Conservation (phyloP, 2,329 filamentous ascomycete genomes). For the Cytospora chrysosperma region DNA sequence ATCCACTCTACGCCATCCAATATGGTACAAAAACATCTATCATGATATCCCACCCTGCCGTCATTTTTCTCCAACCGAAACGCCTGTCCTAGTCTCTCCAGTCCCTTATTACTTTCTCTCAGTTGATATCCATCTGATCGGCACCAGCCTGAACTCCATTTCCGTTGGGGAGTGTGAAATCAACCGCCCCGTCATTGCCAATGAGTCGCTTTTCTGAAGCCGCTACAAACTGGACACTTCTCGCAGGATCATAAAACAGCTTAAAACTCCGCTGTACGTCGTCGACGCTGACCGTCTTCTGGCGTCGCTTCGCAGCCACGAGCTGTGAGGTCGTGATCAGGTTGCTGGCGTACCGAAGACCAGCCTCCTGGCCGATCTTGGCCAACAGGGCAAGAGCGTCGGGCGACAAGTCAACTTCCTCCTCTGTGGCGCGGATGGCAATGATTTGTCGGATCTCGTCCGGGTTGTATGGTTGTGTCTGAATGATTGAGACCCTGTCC, state of each 20-base stretch:
- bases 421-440: slow-evolving; percentile 87
- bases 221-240: slow-evolving; percentile 86
- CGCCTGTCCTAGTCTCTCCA: slow-evolving; percentile 15
- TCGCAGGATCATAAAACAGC: slow-evolving; percentile 85
- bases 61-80: slow-evolving; percentile 19
- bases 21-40: slow-evolving; percentile 15
- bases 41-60: slow-evolving; percentile 16
- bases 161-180: slow-evolving; percentile 58
- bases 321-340: slow-evolving; percentile 94
- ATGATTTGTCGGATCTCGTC: slow-evolving; percentile 93
- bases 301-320: slow-evolving; percentile 79
- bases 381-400: slow-evolving; percentile 91
- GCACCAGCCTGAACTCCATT: slow-evolving; percentile 38
- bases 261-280: slow-evolving; percentile 93
- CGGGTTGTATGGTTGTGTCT: slow-evolving; percentile 77
- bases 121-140: slow-evolving; percentile 48
- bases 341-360: slow-evolving; percentile 94
- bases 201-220: slow-evolving; percentile 94
- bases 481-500: slow-evolving; percentile 93
- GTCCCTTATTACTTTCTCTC: slow-evolving; percentile 24
- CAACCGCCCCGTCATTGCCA: slow-evolving; percentile 78
- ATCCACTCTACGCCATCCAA: slow-evolving; percentile 22
- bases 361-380: slow-evolving; percentile 92
- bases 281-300: slow-evolving; percentile 77
- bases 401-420: slow-evolving; percentile 87